Evolutionary conservation across 495 filamentous ascomycete species (phyloP).

Genomic region (Xylaria intraflava): DNA sequence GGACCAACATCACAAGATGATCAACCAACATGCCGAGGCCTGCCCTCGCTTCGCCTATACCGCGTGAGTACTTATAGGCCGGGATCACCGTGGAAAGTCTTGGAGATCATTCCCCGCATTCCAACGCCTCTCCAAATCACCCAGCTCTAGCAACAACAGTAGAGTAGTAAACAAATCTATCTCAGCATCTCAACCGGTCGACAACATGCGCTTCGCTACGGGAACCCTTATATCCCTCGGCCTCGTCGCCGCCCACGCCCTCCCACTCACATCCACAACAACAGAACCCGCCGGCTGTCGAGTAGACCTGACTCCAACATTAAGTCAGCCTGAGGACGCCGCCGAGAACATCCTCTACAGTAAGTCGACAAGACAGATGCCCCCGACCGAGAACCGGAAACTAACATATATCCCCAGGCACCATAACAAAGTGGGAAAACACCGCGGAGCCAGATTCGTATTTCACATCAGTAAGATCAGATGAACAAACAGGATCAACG

Average conservation of each 20-base stretch:
- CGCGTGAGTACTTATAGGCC: neutral
- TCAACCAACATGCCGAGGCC: too few species aligned
- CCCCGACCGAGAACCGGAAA: too few species aligned
- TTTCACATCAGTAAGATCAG: slow-evolving; percentile 3
- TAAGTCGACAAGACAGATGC: neutral
- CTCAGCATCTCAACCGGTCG: neutral
- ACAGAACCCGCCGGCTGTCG: neutral
- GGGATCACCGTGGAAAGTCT: neutral
- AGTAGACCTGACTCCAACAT: slow-evolving; percentile 1
- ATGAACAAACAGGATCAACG: neutral
- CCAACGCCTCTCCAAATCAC: neutral
- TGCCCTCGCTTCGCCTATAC: too few species aligned
- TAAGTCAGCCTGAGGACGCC: neutral
- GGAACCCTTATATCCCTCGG: neutral
- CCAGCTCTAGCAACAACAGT: too few species aligned
- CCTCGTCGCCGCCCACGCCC: neutral
- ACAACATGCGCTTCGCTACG: slow-evolving; percentile 5
- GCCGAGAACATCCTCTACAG: neutral
- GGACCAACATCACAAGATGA: too few species aligned
- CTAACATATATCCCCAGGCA: neutral
- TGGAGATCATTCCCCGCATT: neutral
- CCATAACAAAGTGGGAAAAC: slow-evolving; percentile 1
- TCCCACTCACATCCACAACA: neutral
- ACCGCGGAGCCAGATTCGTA: neutral
- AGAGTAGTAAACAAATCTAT: neutral